These are phyloP conservation scores for Paramarasmius palmivorus DNA, from an alignment of 1,284 basidiomycete species.

Conservation along the genomic window DNA sequence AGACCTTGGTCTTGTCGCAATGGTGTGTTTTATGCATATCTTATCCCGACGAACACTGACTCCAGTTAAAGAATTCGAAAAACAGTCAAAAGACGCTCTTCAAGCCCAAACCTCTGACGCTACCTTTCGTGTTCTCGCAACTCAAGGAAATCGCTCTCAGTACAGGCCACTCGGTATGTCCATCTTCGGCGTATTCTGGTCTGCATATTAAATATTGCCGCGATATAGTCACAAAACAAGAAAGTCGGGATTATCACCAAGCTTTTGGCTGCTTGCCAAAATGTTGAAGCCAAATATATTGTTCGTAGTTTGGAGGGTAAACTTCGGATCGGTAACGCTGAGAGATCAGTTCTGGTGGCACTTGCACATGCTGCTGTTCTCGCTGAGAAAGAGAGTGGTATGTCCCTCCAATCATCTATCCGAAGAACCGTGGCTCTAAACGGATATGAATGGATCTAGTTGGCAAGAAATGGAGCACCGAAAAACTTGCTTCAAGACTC, in stretches of 20 bases:
- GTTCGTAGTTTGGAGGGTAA: slow-evolving; percentile 97
- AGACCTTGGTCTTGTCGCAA: slow-evolving; percentile 94
- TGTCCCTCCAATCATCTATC: too few relatives aligned
- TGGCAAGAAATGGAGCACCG: slow-evolving; percentile 72
- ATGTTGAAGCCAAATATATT: slow-evolving; percentile 91
- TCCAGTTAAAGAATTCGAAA: too few relatives aligned
- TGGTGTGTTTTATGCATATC: slow-evolving; percentile 50
- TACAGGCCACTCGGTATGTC: slow-evolving; percentile 75
- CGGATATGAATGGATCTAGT: too few relatives aligned
- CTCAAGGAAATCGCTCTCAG: slow-evolving; percentile 87
- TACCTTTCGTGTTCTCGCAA: slow-evolving; percentile 86
- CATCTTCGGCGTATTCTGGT: background rate
- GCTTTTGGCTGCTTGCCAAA: slow-evolving; percentile 89
- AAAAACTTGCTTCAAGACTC: slow-evolving; percentile 74
- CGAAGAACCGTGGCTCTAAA: too few relatives aligned
- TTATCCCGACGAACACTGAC: background rate
- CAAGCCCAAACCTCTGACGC: slow-evolving; percentile 89
- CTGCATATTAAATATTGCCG: slow-evolving; percentile 11
- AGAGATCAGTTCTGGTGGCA: slow-evolving; percentile 88
- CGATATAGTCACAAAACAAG: slow-evolving; percentile 80
- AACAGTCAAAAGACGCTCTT: background rate
- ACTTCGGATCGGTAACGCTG: slow-evolving; percentile 95
- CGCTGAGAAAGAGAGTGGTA: slow-evolving; percentile 72
- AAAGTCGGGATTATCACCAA: slow-evolving; percentile 97
- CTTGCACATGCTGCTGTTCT: slow-evolving; percentile 85